Percentiles rank a stretch among this genome's conserved stretches.
Evolutionary conservation across 106 monocot genomes (phyloP).

Genomic region (Hemerocallis citrina): DNA sequence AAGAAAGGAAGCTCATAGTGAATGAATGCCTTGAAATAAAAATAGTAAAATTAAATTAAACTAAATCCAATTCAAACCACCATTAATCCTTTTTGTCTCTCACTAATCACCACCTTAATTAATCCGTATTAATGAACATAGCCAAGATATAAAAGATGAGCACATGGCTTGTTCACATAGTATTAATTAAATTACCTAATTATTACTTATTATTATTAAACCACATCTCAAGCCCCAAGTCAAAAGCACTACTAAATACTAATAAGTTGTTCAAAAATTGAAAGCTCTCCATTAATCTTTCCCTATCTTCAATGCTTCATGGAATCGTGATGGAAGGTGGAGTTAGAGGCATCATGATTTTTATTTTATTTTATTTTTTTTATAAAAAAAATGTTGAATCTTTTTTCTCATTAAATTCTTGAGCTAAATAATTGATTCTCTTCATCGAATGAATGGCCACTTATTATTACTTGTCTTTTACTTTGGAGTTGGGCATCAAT

Average conservation of each 20-base stretch:
- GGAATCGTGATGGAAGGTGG: slow-evolving; percentile 21
- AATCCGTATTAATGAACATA: neutral
- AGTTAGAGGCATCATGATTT: neutral
- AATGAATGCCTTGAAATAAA: neutral
- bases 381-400: too few relatives aligned
- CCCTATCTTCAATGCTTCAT: slow-evolving; percentile 11
- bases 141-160: neutral
- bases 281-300: slow-evolving; percentile 18
- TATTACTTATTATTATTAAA: slow-evolving; percentile 5
- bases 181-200: slow-evolving; percentile 2
- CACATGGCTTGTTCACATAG: neutral
- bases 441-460: slow-evolving; percentile 9
- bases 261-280: slow-evolving; percentile 5
- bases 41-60: too few relatives aligned
- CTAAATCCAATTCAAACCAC: neutral
- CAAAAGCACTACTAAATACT: slow-evolving; percentile 9
- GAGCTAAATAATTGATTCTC: neutral
- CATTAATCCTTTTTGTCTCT: slow-evolving; percentile 12
- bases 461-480: slow-evolving; percentile 8
- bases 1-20: too few relatives aligned
- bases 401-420: slow-evolving; percentile 11
- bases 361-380: too few relatives aligned
- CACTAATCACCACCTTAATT: slow-evolving; percentile 2
- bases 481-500: slow-evolving; percentile 11
- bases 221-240: slow-evolving; percentile 6